phyloP scores from a whole-genome alignment of 805 yeast genomes.

The Clavispora asparagi region DNA sequence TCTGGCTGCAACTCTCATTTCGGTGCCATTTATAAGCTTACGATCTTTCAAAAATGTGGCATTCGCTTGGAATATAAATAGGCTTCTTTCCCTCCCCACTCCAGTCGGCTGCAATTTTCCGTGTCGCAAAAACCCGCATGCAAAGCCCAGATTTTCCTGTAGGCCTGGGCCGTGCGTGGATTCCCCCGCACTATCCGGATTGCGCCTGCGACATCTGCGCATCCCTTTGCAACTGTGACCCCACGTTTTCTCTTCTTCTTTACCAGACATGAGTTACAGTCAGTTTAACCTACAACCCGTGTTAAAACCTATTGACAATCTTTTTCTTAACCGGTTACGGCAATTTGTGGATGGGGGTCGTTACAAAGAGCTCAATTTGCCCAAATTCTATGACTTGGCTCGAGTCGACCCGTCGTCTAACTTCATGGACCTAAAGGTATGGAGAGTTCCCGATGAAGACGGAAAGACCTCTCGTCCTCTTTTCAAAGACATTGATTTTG shows the following conservation, averaged over 20 bases:
- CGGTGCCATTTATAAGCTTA: too few species aligned
- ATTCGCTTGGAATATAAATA: neutral
- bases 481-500: constrained; percentile 52
- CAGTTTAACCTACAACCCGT: constrained; percentile 45
- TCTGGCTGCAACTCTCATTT: neutral
- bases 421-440: constrained; percentile 55
- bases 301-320: constrained; percentile 69
- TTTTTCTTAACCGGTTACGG: constrained; percentile 67
- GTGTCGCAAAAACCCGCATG: neutral
- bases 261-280: constrained; percentile 11
- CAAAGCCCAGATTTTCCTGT: neutral
- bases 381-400: constrained; percentile 68
- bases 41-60: neutral
- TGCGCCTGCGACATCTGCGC: neutral
- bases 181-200: neutral
- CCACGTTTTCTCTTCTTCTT: neutral
- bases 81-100: neutral
- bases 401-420: constrained; percentile 43
- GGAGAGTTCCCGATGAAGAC: constrained; percentile 57
- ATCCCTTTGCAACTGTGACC: neutral
- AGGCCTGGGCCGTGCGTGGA: neutral
- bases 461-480: constrained; percentile 54
- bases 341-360: constrained; percentile 81
- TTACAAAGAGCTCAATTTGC: constrained; percentile 65
- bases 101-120: neutral